Percentiles rank a stretch among this genome's conserved stretches.
These are phyloP conservation scores for Prunella vulgaris DNA, from an alignment of 257 asterid species.

Conservation along the genomic window DNA sequence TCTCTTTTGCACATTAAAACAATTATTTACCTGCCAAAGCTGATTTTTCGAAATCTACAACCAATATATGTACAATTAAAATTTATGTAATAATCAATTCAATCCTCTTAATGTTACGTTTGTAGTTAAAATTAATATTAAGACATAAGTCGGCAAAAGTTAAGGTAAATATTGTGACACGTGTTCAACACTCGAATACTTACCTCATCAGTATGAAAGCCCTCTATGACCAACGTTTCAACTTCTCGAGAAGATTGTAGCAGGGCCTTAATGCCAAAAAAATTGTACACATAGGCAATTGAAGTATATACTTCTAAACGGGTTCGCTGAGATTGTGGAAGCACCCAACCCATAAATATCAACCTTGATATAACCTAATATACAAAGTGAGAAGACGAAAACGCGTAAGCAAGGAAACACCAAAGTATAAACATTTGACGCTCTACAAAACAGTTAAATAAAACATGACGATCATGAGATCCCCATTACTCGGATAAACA, in stretches of 20 bases:
- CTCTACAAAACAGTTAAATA: background rate
- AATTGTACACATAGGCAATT: too few species aligned
- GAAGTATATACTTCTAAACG: background rate
- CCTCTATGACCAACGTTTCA: background rate
- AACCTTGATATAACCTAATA: conserved; percentile 2
- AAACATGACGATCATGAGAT: too few species aligned
- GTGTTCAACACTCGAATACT: background rate
- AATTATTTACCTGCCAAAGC: too few species aligned
- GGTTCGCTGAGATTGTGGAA: background rate
- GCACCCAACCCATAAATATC: background rate
- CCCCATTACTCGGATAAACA: background rate
- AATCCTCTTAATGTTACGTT: background rate
- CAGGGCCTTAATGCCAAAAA: background rate
- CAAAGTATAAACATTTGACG: background rate
- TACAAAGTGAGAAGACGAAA: background rate
- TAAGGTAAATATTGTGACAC: background rate
- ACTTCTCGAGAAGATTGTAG: conserved; percentile 20
- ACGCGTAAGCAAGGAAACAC: background rate
- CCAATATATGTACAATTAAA: background rate
- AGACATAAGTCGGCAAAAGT: background rate
- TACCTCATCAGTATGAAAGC: background rate
- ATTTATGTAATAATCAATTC: too few species aligned
- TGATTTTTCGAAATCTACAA: too few species aligned
- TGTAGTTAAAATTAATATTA: background rate
- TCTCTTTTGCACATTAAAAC: background rate